Percentiles rank a stretch among this genome's conserved stretches.
Evolutionary conservation across 2,329 filamentous ascomycete species (phyloP).

Genomic region (Microcyclospora tardicrescens): DNA sequence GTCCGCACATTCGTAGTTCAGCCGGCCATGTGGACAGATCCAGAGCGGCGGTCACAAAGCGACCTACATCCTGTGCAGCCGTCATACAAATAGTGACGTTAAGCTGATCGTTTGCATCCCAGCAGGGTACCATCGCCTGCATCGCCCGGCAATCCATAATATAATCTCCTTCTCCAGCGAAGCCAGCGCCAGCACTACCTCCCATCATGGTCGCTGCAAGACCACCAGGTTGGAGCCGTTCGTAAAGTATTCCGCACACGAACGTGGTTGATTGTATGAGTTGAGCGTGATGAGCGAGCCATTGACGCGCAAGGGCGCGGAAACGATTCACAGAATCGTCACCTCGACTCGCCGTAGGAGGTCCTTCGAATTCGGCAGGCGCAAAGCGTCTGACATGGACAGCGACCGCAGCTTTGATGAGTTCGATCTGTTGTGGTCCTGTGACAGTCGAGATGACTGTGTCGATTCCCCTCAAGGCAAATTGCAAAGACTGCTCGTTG

Average conservation of each 20-base stretch:
- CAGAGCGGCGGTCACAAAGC: slow-evolving; percentile 57
- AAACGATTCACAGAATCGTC: slow-evolving; percentile 50
- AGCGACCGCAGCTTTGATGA: slow-evolving; percentile 58
- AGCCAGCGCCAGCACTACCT: slow-evolving; percentile 30
- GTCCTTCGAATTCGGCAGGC: slow-evolving; percentile 63
- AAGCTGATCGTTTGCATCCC: slow-evolving; percentile 36
- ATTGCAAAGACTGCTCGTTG: slow-evolving; percentile 44
- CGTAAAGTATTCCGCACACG: slow-evolving; percentile 63
- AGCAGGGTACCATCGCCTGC: slow-evolving; percentile 48
- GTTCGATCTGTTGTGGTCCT: slow-evolving; percentile 51
- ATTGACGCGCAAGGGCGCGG: slow-evolving; percentile 42
- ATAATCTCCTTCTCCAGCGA: slow-evolving; percentile 49
- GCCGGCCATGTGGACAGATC: slow-evolving; percentile 53
- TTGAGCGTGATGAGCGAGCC: slow-evolving; percentile 43
- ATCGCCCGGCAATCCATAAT: slow-evolving; percentile 48
- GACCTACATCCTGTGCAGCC: slow-evolving; percentile 54
- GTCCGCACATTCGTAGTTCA: slow-evolving; percentile 58
- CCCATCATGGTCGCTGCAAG: slow-evolving; percentile 49
- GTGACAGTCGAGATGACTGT: slow-evolving; percentile 63
- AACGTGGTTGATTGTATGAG: slow-evolving; percentile 57
- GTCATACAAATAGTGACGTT: slow-evolving; percentile 51
- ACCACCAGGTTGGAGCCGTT: slow-evolving; percentile 57
- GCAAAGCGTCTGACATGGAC: slow-evolving; percentile 56
- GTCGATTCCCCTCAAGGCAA: slow-evolving; percentile 57
- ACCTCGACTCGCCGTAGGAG: slow-evolving; percentile 40